Conservation (phyloP, 805 yeast genomes). For the Starmerella gropengiesseri region DNA sequence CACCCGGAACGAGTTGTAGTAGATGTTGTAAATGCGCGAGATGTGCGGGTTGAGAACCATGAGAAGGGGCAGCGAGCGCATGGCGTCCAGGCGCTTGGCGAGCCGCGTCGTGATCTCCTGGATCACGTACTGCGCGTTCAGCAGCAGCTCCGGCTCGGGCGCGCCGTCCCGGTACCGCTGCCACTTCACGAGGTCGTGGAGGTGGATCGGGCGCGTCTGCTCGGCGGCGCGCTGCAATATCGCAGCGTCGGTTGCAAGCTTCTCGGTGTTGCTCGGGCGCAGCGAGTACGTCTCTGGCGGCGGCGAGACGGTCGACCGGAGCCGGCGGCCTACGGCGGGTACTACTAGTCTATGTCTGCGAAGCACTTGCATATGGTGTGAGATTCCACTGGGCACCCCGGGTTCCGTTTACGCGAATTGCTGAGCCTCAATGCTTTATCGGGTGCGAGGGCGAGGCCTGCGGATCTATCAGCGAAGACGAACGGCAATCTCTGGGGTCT, state of each 20-base stretch:
- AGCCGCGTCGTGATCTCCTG: conserved; percentile 30
- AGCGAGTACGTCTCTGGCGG: conserved; percentile 4
- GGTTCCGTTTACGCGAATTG: too few species aligned
- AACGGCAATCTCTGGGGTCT: too few species aligned
- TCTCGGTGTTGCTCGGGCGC: conserved; percentile 15
- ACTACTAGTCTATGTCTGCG: too few species aligned
- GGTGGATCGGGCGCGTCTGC: conserved; percentile 20
- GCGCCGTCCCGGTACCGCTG: conserved; percentile 8
- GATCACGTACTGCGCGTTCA: conserved; percentile 26
- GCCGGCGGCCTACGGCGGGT: background rate
- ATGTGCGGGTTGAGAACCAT: conserved; percentile 80
- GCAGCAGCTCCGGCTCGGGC: conserved; percentile 25
- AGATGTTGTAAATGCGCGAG: conserved; percentile 61
- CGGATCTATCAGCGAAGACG: too few species aligned
- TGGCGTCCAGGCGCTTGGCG: conserved; percentile 58
- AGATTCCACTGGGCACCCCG: too few species aligned
- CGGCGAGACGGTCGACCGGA: background rate
- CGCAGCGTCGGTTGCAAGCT: conserved; percentile 18
- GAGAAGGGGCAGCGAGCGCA: conserved; percentile 69
- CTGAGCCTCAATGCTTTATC: too few species aligned
- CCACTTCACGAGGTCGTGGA: conserved; percentile 22
- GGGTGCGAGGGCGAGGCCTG: too few species aligned
- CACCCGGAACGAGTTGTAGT: conserved; percentile 55
- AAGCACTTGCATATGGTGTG: too few species aligned
- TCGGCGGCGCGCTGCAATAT: conserved; percentile 20